Conservation (phyloP, 73 alveolate species). For the Diophrys sp. region DNA sequence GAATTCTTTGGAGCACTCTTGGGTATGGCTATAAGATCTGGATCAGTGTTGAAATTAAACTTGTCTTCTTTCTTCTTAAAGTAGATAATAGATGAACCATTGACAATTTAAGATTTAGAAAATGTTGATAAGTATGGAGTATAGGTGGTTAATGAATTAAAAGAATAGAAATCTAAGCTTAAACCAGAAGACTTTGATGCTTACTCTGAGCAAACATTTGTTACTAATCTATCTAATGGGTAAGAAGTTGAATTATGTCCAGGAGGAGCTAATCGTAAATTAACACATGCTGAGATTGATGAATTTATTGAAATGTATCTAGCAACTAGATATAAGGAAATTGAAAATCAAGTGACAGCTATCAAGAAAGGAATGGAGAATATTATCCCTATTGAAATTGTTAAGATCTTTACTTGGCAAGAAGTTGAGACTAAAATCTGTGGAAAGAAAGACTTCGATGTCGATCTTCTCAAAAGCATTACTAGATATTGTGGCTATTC, state of each 20-base stretch:
- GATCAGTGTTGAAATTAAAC: slow-evolving; percentile 65
- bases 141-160: slow-evolving; percentile 73
- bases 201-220: slow-evolving; percentile 66
- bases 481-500: slow-evolving; percentile 59
- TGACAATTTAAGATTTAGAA: slow-evolving; percentile 74
- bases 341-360: slow-evolving; percentile 77
- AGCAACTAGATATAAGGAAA: slow-evolving; percentile 73
- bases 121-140: slow-evolving; percentile 78
- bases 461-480: slow-evolving; percentile 74
- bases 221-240: slow-evolving; percentile 78
- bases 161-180: slow-evolving; percentile 31
- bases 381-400: slow-evolving; percentile 63
- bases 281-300: slow-evolving; percentile 67
- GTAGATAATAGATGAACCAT: slow-evolving; percentile 73
- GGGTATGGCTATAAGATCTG: slow-evolving; percentile 87
- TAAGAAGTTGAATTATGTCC: slow-evolving; percentile 75
- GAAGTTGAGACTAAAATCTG: slow-evolving; percentile 84
- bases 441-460: slow-evolving; percentile 83
- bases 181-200: slow-evolving; percentile 64
- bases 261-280: slow-evolving; percentile 64
- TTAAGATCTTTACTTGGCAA: slow-evolving; percentile 72
- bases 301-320: slow-evolving; percentile 72
- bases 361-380: slow-evolving; percentile 81
- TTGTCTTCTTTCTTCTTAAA: slow-evolving; percentile 86
- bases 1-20: slow-evolving; percentile 83